These are phyloP conservation scores for Lipomyces mesembrius DNA, from an alignment of 805 yeast genomes.

Conservation along the genomic window DNA sequence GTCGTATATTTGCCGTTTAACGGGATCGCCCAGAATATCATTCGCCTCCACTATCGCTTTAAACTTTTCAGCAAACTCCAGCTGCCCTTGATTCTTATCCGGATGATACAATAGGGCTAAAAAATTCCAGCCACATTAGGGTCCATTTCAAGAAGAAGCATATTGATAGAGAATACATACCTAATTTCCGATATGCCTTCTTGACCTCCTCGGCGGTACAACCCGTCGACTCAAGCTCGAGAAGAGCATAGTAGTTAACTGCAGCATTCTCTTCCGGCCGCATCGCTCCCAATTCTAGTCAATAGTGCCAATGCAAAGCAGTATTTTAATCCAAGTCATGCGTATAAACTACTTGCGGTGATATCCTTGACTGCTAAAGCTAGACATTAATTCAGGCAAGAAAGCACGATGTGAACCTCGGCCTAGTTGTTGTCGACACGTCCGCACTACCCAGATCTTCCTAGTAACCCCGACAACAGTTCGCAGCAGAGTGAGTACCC, in stretches of 20 bases:
- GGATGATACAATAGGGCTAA: conserved; percentile 52
- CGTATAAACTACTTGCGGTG: background rate
- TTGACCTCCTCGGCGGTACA: conserved; percentile 43
- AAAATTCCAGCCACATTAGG: conserved; percentile 16
- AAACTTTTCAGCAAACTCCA: conserved; percentile 44
- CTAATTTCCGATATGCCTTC: conserved; percentile 50
- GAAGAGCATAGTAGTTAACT: conserved; percentile 43
- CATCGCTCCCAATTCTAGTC: conserved; percentile 9
- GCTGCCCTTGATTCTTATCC: conserved; percentile 47
- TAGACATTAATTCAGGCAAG: background rate
- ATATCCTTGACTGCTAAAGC: background rate
- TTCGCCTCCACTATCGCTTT: conserved; percentile 46
- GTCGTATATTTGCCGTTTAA: conserved; percentile 45
- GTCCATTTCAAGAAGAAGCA: background rate
- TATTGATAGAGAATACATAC: conserved; percentile 35
- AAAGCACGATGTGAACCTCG: background rate
- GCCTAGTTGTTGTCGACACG: background rate
- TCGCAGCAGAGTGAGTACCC: background rate
- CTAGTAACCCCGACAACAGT: background rate
- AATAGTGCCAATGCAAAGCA: background rate
- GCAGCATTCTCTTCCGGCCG: conserved; percentile 27
- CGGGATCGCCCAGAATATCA: conserved; percentile 42
- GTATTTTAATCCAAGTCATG: background rate
- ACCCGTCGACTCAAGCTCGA: conserved; percentile 39
- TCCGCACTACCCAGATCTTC: background rate